Conservation (phyloP, 805 yeast species). For the Yarrowia sp. region DNA sequence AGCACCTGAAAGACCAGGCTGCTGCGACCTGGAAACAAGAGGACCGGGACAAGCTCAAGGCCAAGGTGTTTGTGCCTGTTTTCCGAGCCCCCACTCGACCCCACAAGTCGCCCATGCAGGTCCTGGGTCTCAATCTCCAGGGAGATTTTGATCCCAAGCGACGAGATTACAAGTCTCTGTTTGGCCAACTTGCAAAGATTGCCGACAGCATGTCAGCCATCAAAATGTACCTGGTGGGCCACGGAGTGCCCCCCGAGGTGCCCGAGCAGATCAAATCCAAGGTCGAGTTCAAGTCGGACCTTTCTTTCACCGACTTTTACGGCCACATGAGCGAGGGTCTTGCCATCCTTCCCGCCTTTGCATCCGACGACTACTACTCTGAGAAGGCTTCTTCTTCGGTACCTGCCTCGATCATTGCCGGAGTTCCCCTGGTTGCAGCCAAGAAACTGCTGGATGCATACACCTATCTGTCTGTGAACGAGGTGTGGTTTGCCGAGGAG, state of each 20-base stretch:
- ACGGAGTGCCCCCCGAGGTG: conserved; percentile 16
- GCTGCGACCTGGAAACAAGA: background rate
- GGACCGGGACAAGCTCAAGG: background rate
- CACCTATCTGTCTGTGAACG: conserved; percentile 1
- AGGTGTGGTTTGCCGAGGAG: conserved; percentile 13
- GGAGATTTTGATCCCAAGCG: conserved; percentile 10
- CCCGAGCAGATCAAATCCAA: background rate
- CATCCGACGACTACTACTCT: conserved; percentile 6
- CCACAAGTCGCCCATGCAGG: conserved; percentile 15
- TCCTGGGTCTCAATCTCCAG: conserved; percentile 10
- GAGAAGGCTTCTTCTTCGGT: conserved; percentile 15
- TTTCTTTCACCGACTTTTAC: conserved; percentile 17
- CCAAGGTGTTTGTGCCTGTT: conserved; percentile 1
- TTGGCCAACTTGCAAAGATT: background rate
- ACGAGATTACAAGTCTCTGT: conserved; percentile 6
- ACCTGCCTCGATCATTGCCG: conserved; percentile 15
- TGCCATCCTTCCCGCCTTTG: conserved; percentile 19
- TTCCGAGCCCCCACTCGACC: conserved; percentile 14
- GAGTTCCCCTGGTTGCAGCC: background rate
- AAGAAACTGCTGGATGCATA: conserved; percentile 12
- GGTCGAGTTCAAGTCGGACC: conserved; percentile 3
- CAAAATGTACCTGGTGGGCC: conserved; percentile 8
- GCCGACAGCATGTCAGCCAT: background rate
- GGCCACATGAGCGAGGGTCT: conserved; percentile 13
- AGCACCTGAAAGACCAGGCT: background rate